phyloP scores from a whole-genome alignment of 2,329 filamentous ascomycete genomes.

The Endoconidiophora polonica region DNA sequence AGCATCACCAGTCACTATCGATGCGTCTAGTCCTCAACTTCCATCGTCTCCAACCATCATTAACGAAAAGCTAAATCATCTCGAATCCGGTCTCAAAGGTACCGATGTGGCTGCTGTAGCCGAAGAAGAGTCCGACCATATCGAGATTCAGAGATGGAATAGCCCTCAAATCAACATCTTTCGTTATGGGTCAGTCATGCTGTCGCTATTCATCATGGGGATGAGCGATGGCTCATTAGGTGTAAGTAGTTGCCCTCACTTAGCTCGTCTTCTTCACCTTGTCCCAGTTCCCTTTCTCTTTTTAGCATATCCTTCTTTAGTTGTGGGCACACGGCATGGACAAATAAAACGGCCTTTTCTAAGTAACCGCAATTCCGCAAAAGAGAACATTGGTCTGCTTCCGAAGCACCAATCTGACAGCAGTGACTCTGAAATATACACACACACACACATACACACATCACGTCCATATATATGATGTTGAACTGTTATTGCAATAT shows the following conservation, averaged over 20 bases:
- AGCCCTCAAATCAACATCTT: conserved; percentile 39
- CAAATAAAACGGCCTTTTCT: too few species aligned
- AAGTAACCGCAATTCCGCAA: too few species aligned
- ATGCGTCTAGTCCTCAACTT: neutral
- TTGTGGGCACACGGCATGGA: neutral
- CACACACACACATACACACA: neutral
- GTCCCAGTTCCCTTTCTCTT: neutral
- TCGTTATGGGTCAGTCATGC: conserved; percentile 41
- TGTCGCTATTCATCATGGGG: conserved; percentile 47
- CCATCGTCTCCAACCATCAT: neutral
- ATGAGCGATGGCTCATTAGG: conserved; percentile 52
- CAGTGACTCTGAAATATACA: neutral
- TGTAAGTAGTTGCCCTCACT: conserved; percentile 23
- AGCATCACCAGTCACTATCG: neutral
- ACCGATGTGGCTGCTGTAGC: neutral
- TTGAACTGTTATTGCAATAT: neutral
- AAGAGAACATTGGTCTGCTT: too few species aligned
- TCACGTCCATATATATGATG: neutral
- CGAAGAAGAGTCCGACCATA: conserved; percentile 6
- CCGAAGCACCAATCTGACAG: too few species aligned
- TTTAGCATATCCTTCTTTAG: neutral
- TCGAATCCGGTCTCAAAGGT: neutral
- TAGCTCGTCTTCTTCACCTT: neutral
- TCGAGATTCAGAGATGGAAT: conserved; percentile 42
- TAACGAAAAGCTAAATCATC: conserved; percentile 4